Base-by-base conservation (phyloP, 2,329 filamentous ascomycete species). In the Microdochium nivale region DNA sequence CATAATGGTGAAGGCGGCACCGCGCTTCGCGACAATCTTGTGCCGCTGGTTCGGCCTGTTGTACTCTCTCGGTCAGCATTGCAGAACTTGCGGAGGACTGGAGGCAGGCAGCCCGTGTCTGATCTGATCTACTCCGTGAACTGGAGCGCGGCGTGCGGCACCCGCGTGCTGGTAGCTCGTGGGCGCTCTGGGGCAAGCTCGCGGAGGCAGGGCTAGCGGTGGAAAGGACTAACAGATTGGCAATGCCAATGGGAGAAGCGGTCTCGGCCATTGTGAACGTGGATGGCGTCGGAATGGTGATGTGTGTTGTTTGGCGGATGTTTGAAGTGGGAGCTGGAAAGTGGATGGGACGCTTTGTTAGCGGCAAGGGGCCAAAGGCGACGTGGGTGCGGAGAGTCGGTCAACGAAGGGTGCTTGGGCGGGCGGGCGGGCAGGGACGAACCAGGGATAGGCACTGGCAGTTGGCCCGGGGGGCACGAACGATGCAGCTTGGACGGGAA, bases 1-100 rank as follows among this genome's bases (percentile, higher is more conserved):
- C 94, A 99, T 99, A 67, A 99, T 96, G 60, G 94, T 99, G 76
- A 99, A 99, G 68, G 91, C 88, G 67, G 94, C 95, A 76, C 94
- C 94, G 75, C 95, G 87, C 75, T 87, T 84, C 57, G 79, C 80
- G 66, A 87, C 83, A 67, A 87, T 87, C 76, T 87, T 87, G 75
- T 87, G 83, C 65, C 83, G 78, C 77, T 86, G 83, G 75, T 86
- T 86, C 62, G 83, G 83, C 40, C 40, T 44, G 40, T 21, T 21
- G 13, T 3, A 44, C 21, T 44, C 21, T 19, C 13, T 7, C 8
- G 21, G 40, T 44, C 40, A 44, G 40, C 23, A 13, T 44, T 5
- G 10, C n/a, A 10, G 19, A 19, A 7, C 19, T 23, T 4, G 13
- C 16, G 16, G 13, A 7, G 23, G 40, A 7, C 8, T 21, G 5